These are phyloP conservation scores for Metarhizium sp. DNA, from an alignment of 2,329 filamentous ascomycete species.

Conservation along the genomic window DNA sequence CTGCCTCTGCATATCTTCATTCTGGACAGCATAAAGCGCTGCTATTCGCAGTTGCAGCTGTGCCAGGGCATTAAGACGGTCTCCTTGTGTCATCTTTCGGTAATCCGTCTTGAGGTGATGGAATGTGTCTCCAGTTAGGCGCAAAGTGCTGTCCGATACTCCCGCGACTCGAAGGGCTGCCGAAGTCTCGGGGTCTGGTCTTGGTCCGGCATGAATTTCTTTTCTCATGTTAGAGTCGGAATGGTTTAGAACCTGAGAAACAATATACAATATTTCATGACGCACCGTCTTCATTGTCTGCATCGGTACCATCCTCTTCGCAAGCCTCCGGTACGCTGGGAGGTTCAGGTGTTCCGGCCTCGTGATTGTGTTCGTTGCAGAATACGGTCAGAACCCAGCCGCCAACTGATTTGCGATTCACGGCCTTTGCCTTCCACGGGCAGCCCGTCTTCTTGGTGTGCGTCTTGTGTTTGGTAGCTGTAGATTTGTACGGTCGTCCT, in stretches of 20 bases:
- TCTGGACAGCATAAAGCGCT: slow-evolving; percentile 35
- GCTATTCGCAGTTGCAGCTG: slow-evolving; percentile 32
- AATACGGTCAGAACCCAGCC: slow-evolving; percentile 35
- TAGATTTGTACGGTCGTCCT: slow-evolving; percentile 32
- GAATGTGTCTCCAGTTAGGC: slow-evolving; percentile 33
- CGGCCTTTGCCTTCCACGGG: slow-evolving; percentile 36
- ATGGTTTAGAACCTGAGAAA: background rate
- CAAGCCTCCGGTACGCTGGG: background rate
- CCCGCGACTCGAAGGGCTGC: slow-evolving; percentile 30
- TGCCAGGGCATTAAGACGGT: slow-evolving; percentile 28
- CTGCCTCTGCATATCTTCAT: slow-evolving; percentile 32
- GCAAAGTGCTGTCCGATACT: slow-evolving; percentile 27
- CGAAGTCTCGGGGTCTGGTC: slow-evolving; percentile 25
- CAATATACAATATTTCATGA: background rate
- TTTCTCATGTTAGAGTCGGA: background rate
- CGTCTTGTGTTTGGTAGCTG: slow-evolving; percentile 35
- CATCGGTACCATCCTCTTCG: slow-evolving; percentile 5
- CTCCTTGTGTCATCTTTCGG: slow-evolving; percentile 30
- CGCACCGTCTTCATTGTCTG: background rate
- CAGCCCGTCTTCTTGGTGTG: slow-evolving; percentile 37
- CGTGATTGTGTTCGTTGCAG: slow-evolving; percentile 35
- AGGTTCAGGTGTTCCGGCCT: slow-evolving; percentile 32
- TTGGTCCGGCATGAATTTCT: slow-evolving; percentile 12
- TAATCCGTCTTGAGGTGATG: slow-evolving; percentile 32
- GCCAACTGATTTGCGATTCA: slow-evolving; percentile 31